These are phyloP conservation scores for Carallia brachiata DNA, from an alignment of 345 rosid species.

Conservation along the genomic window DNA sequence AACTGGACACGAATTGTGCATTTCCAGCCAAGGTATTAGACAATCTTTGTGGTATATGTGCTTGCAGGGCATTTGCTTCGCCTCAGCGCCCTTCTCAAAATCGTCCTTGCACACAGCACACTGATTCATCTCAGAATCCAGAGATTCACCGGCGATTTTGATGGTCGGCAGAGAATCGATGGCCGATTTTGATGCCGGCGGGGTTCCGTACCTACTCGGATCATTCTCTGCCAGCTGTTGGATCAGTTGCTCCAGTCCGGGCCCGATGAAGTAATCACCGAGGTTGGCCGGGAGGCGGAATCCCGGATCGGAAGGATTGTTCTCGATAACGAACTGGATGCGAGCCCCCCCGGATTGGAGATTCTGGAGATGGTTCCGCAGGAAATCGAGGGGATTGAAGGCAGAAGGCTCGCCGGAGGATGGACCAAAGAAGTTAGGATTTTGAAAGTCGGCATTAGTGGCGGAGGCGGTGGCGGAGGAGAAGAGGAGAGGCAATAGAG, in stretches of 20 bases:
- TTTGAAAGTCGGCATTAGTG: constrained; percentile 10
- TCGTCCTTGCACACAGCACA: constrained; percentile 51
- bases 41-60: constrained; percentile 44
- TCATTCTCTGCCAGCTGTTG: constrained; percentile 54
- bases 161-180: constrained; percentile 35
- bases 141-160: constrained; percentile 23
- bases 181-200: constrained; percentile 44
- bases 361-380: constrained; percentile 32
- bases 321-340: constrained; percentile 43
- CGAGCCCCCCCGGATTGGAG: constrained; percentile 41
- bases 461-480: constrained; percentile 23
- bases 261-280: constrained; percentile 48
- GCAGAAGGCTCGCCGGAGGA: constrained; percentile 3
- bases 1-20: constrained; percentile 53
- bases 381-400: constrained; percentile 38
- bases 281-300: constrained; percentile 31
- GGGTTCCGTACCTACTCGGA: constrained; percentile 46
- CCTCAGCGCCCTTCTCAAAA: constrained; percentile 40
- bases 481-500: constrained; percentile 29
- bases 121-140: constrained; percentile 47
- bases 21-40: constrained; percentile 43
- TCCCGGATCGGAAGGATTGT: constrained; percentile 27
- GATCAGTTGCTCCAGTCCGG: constrained; percentile 48
- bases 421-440: constrained; percentile 16
- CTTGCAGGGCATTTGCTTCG: constrained; percentile 52